Base-by-base conservation (phyloP, 108 stramenopile genomes). In the Cyclotella kingstonii region DNA sequence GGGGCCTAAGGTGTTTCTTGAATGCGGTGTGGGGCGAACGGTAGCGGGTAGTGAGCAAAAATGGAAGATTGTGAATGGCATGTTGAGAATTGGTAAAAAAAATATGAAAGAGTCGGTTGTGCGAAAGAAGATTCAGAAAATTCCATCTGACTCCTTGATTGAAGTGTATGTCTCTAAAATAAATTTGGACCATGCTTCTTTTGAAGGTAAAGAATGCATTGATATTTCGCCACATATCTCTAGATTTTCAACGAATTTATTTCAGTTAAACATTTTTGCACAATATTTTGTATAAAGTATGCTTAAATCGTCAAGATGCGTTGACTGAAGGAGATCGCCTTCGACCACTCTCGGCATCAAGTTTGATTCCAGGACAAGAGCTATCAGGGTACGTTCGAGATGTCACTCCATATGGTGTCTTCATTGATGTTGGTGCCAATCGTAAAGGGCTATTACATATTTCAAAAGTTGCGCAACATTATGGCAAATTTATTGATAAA, bases 391-490 rank as follows among this genome's bases (percentile, higher is more conserved):
- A 49, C 17, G 79, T 91, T 15, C 60, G 56, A 29, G 66, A 75
- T 12, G 58, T 91, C 9, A 63, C 64, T n/a, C 76, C 79, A 0
- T 91, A 84, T 61, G 89, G 89, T 15, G 82, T 77, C 2, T 71
- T 87, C 2, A 65, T 91, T 35, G 83, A 87, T 68, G 81, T 91
- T 5, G 86, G 84, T 59, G 89, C 86, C 5, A 87, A 87, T 79
- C 75, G 86, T 60, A 73, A 65, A 26, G 89, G 89, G 23, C 56
- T 91, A 47, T 47, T 91, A 22, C 89, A 91, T 60, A 87, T 91
- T 0, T 64, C 41, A 45, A 84, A 67, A 53, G 82, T 91, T 27
- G 82, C 84, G 4, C 65, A 75, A 34, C 46, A 81, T 9, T 67
- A 68, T 50, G 51, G 68, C 41, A 26, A 45, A 19, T 91, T 73